phyloP scores from a whole-genome alignment of 2,329 filamentous ascomycete species.

The Aspergillus proliferans region DNA sequence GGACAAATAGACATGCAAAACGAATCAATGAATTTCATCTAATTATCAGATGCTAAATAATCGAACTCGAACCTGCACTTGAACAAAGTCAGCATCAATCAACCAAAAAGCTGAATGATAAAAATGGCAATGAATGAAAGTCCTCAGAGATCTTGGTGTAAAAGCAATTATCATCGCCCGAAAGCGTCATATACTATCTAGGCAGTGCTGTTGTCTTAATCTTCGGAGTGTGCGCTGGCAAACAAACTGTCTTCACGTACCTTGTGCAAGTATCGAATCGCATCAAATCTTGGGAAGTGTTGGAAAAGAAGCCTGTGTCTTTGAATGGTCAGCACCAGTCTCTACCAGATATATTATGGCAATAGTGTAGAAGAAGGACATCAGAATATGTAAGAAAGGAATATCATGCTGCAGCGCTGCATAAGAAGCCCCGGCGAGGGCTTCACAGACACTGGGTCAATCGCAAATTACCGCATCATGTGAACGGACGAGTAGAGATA shows the following conservation, averaged over 20 bases:
- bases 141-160: constrained; percentile 67
- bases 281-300: background rate
- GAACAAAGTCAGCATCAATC: background rate
- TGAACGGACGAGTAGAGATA: constrained; percentile 13
- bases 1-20: too few relatives aligned
- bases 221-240: constrained; percentile 45
- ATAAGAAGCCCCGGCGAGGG: constrained; percentile 81
- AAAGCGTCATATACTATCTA: constrained; percentile 65
- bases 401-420: constrained; percentile 76
- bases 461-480: constrained; percentile 99
- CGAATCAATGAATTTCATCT: background rate
- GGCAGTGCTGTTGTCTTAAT: constrained; percentile 56
- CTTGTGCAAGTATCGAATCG: constrained; percentile 2
- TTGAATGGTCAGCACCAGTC: constrained; percentile 18
- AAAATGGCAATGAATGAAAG: constrained; percentile 11
- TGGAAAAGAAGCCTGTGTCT: constrained; percentile 9
- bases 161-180: constrained; percentile 51
- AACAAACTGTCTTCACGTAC: constrained; percentile 18
- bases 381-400: constrained; percentile 99
- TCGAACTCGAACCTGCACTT: background rate
- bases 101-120: constrained; percentile 11
- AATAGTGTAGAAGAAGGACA: constrained; percentile 17
- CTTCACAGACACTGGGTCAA: constrained; percentile 78
- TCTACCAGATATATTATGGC: background rate
- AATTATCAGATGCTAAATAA: background rate